phyloP scores from a whole-genome alignment of 192 early-diverging fungal species.

The Neocallimastix lanati region DNA sequence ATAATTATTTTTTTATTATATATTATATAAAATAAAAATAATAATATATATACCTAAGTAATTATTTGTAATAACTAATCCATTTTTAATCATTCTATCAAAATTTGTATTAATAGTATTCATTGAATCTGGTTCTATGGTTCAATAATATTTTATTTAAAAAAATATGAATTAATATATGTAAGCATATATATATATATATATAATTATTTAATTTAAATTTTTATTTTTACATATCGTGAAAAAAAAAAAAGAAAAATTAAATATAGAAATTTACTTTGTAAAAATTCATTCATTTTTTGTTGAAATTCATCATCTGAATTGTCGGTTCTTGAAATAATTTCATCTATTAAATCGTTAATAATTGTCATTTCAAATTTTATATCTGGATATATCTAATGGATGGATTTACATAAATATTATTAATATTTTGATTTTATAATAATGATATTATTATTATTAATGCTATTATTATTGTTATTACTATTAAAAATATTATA shows the following conservation, averaged over 20 bases:
- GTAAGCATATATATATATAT: too few species aligned
- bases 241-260: background rate
- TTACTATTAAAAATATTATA: too few species aligned
- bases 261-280: background rate
- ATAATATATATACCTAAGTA: constrained; percentile 2
- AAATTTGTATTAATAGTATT: background rate
- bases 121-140: background rate
- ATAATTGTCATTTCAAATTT: background rate
- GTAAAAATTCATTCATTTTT: background rate
- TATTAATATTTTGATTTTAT: too few species aligned
- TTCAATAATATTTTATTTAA: too few species aligned
- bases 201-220: too few species aligned
- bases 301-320: background rate
- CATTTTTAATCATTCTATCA: background rate
- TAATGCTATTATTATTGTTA: too few species aligned
- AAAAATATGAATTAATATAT: too few species aligned
- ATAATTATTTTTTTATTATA: too few species aligned
- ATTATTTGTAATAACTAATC: constrained; percentile 4
- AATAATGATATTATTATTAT: too few species aligned
- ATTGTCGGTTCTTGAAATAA: background rate
- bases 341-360: background rate
- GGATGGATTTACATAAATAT: too few species aligned
- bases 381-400: background rate
- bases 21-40: background rate
- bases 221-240: too few species aligned